phyloP scores from a whole-genome alignment of 1,139 yeast genomes.

The Barnettozyma hawaiiensis region DNA sequence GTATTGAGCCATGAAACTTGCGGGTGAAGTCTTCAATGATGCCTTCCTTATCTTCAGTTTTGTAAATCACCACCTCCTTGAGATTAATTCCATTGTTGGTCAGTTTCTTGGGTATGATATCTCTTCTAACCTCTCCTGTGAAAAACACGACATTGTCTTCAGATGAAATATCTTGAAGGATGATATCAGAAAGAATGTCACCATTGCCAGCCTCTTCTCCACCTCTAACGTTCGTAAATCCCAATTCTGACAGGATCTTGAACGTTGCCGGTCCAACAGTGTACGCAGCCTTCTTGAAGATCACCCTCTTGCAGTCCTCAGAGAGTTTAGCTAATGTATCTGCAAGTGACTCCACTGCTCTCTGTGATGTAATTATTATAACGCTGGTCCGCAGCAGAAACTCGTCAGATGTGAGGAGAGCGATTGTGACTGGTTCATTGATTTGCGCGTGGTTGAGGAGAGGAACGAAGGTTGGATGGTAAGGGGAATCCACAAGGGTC shows the following conservation, averaged over 20 bases:
- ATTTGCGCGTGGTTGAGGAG: slow-evolving; percentile 57
- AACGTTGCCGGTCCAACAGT: slow-evolving; percentile 94
- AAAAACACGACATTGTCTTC: slow-evolving; percentile 51
- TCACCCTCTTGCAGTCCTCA: slow-evolving; percentile 16
- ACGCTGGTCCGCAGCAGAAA: slow-evolving; percentile 41
- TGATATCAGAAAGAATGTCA: slow-evolving; percentile 55
- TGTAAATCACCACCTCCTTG: slow-evolving; percentile 62
- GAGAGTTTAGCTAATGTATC: slow-evolving; percentile 35
- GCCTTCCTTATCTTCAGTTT: slow-evolving; percentile 50
- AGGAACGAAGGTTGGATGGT: slow-evolving; percentile 55
- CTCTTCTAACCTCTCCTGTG: slow-evolving; percentile 83
- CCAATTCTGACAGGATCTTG: slow-evolving; percentile 50
- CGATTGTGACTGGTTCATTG: slow-evolving; percentile 40
- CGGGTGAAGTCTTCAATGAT: slow-evolving; percentile 36
- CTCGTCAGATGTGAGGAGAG: slow-evolving; percentile 37
- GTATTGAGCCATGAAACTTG: slow-evolving; percentile 10
- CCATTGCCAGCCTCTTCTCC: slow-evolving; percentile 83
- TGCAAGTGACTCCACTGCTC: slow-evolving; percentile 80
- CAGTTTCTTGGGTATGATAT: slow-evolving; percentile 67
- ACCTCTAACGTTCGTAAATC: slow-evolving; percentile 67
- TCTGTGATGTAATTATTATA: slow-evolving; percentile 80
- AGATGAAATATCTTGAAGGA: slow-evolving; percentile 38
- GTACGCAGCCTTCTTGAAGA: slow-evolving; percentile 52
- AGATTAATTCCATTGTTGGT: slow-evolving; percentile 41
- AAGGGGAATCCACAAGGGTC: slow-evolving; percentile 27